Evolutionary conservation across 176 grass and related monocot species (phyloP).

Genomic region (Bromus sterilis): DNA sequence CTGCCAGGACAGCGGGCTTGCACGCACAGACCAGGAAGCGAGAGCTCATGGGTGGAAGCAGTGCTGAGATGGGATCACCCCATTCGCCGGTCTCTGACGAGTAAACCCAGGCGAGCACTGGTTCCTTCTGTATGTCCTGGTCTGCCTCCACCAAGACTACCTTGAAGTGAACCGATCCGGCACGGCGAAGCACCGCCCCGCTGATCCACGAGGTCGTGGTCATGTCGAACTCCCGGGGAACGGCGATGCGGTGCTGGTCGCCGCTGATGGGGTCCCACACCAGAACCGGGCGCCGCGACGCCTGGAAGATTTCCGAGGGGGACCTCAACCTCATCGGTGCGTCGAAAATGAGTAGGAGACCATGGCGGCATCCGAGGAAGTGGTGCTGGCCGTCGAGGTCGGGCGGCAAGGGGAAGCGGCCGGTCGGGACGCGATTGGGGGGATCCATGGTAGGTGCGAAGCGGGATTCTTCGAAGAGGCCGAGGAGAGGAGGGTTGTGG

Average conservation of each 20-base stretch:
- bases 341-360: not conserved
- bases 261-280: not conserved
- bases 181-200: not conserved
- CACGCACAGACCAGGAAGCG: too few relatives aligned
- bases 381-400: not conserved
- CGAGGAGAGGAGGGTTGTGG: not conserved
- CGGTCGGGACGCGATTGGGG: not conserved
- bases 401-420: not conserved
- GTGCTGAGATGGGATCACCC: not conserved
- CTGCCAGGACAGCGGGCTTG: not conserved
- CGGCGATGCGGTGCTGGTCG: not conserved
- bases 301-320: too few relatives aligned
- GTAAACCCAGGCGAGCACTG: not conserved
- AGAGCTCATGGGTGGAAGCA: not conserved
- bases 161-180: not conserved
- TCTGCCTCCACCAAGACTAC: not conserved
- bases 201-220: not conserved
- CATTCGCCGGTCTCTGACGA: not conserved
- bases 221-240: not conserved
- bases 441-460: not conserved
- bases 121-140: not conserved
- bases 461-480: fast-evolving
- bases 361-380: not conserved
- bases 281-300: not conserved
- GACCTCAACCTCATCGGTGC: not conserved